Base-by-base conservation (phyloP, 352 stramenopile species). In the Phytophthora europaea region DNA sequence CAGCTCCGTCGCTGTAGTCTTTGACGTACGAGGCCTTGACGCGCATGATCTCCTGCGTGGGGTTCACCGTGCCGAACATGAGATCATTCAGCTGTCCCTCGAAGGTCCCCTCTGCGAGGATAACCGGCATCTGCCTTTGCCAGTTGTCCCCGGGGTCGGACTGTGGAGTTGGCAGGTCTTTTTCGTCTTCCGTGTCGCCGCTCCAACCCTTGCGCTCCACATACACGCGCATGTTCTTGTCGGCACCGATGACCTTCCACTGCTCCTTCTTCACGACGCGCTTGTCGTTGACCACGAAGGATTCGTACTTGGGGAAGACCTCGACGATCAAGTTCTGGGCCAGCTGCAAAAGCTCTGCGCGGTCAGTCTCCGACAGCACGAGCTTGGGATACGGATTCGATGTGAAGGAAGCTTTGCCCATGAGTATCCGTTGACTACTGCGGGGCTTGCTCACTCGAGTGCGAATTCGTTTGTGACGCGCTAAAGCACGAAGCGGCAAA, bases 61-160 rank as follows among this genome's bases (percentile, higher is more conserved):
- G 70, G 33, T 80, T 88, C 23, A 79, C 74, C 15, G 81, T 72
- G 20, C 79, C 84, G 43, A 87, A 89, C 78, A 93, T 86, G 58
- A 91, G 72, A 57, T 92, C 86, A 38, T 93, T 83, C 10, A 93
- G 9, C 13, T 72, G 59, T 15, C 83, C 82, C 7, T 76, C 65
- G 33, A 93, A 76, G 1, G 77, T 78, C 2, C 85, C 85, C 10
- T 81, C 65, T 26, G 76, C 74, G 10, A 87, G 68, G 43, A 92
- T 76, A 18, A 72, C 75, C 1, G 82, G 82, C 55, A 87, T 75
- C 15, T 73, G 48, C 36, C 70, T 80, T 16, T 68, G 58, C 62
- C 66, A 77, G 20, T 61, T 71, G 34, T 67, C 57, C 0, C 15
- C 54, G 7, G 33, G 3, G 43, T n/a, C 18, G 18, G 43, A 15